A percentile compares a stretch with the other conserved stretches of the same genome.
These are phyloP conservation scores for Phyllosticta citrichinensis DNA, from an alignment of 2,329 filamentous ascomycete species.

Conservation along the genomic window DNA sequence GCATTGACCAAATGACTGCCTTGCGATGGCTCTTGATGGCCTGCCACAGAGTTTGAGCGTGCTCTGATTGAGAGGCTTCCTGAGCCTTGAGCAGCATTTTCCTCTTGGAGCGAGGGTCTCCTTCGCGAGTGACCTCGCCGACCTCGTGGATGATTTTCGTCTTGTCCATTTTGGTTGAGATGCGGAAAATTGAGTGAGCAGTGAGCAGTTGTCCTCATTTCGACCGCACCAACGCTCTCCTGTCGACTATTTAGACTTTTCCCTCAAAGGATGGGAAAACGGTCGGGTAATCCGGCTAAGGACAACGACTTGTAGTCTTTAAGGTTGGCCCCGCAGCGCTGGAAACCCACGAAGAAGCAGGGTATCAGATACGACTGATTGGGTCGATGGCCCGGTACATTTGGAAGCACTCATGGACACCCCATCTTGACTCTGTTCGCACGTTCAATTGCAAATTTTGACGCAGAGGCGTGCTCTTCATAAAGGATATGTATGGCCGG, in stretches of 20 bases:
- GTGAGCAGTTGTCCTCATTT: too few species aligned
- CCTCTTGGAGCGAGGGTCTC: background rate
- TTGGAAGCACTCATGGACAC: background rate
- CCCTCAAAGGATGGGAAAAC: background rate
- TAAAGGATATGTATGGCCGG: too few species aligned
- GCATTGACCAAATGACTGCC: conserved; percentile 70
- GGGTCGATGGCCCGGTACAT: background rate
- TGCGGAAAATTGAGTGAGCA: too few species aligned
- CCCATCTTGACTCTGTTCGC: too few species aligned
- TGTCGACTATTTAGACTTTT: background rate
- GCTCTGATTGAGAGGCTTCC: background rate
- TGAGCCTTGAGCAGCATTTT: background rate
- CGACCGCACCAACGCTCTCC: background rate
- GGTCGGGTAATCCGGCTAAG: background rate
- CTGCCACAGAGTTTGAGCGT: background rate
- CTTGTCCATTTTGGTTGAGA: background rate
- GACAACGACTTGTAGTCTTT: background rate
- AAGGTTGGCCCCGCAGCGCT: background rate
- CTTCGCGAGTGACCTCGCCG: background rate
- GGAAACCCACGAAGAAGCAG: background rate
- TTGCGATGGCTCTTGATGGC: conserved; percentile 55
- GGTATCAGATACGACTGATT: background rate
- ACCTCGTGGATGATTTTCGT: background rate
- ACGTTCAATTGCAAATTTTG: too few species aligned
- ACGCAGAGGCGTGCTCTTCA: too few species aligned